A percentile compares a stretch with the other conserved stretches of the same genome.
Evolutionary conservation across 1,139 yeast genomes (phyloP).

Genomic region (Candida pseudocylindracea): DNA sequence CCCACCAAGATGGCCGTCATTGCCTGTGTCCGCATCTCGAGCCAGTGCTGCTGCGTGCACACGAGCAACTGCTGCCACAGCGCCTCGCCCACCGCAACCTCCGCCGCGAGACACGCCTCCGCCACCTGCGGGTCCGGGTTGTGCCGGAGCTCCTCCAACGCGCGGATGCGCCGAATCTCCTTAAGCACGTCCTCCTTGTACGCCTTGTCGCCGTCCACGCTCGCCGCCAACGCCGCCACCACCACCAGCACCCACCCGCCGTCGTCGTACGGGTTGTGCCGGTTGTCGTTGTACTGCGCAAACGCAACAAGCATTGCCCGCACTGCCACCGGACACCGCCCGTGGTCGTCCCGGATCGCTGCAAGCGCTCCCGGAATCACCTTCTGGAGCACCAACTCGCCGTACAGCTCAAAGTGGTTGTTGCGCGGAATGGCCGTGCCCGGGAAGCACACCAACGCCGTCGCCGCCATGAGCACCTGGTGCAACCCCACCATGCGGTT

Average conservation of each 20-base stretch:
- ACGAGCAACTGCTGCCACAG: no score
- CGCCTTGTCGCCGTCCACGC: conserved; percentile 8
- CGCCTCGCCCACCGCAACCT: no score
- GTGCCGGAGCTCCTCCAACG: conserved; percentile 34
- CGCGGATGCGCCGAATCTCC: conserved; percentile 48
- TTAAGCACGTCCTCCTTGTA: conserved; percentile 6
- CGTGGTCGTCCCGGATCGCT: conserved; percentile 33
- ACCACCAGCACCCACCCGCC: conserved; percentile 40
- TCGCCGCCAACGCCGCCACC: conserved; percentile 23
- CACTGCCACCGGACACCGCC: conserved; percentile 44
- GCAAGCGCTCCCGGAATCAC: conserved; percentile 46
- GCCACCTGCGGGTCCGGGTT: not conserved
- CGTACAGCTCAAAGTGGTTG: conserved; percentile 55
- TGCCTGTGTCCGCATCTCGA: not conserved
- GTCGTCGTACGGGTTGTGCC: conserved; percentile 60
- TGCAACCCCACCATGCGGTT: conserved; percentile 48
- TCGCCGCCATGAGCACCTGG: conserved; percentile 53
- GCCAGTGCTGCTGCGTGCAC: no score
- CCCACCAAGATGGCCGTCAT: not conserved
- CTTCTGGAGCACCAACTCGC: conserved; percentile 45
- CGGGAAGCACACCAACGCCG: conserved; percentile 49
- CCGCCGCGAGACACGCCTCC: no score
- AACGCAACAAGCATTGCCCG: conserved; percentile 45
- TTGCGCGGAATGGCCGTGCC: conserved; percentile 46
- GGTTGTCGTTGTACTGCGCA: conserved; percentile 68